phyloP scores from a whole-genome alignment of 441 rosid species.

The Hura crepitans region DNA sequence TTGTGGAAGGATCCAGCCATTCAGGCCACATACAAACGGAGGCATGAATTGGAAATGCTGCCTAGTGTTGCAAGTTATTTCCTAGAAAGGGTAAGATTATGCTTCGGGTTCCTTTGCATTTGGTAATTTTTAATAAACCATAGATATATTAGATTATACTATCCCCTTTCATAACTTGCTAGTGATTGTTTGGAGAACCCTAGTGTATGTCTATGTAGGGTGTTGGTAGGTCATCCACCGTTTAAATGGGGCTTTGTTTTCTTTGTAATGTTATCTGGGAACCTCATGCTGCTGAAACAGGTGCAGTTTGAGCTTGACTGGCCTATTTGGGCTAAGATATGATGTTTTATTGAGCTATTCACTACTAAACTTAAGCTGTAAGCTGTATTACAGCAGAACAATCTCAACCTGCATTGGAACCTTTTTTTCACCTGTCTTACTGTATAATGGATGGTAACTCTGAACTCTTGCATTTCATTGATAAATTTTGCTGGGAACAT shows the following conservation, averaged over 20 bases:
- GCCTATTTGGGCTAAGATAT: background rate
- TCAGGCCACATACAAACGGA: constrained; percentile 75
- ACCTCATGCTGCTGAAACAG: background rate
- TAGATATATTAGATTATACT: background rate
- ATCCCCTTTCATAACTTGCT: background rate
- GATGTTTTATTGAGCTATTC: background rate
- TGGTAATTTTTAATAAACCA: constrained; percentile 4
- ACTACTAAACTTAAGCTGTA: background rate
- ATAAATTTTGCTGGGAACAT: constrained; percentile 4
- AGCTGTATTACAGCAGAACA: background rate
- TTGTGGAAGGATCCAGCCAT: constrained; percentile 84
- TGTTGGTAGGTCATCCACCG: background rate
- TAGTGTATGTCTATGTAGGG: background rate
- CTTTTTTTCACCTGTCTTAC: no score
- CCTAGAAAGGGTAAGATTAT: constrained; percentile 62
- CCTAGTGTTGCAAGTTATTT: constrained; percentile 85
- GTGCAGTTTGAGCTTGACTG: background rate
- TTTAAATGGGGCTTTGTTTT: background rate
- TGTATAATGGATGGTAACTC: background rate
- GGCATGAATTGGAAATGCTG: constrained; percentile 68
- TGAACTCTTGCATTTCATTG: background rate
- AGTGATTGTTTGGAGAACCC: background rate
- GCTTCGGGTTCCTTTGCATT: constrained; percentile 22
- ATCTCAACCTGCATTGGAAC: constrained; percentile 7
- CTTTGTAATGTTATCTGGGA: background rate